These are phyloP conservation scores for Hemisphaericaspora subhashii DNA, from an alignment of 1,139 yeast species.

Conservation along the genomic window DNA sequence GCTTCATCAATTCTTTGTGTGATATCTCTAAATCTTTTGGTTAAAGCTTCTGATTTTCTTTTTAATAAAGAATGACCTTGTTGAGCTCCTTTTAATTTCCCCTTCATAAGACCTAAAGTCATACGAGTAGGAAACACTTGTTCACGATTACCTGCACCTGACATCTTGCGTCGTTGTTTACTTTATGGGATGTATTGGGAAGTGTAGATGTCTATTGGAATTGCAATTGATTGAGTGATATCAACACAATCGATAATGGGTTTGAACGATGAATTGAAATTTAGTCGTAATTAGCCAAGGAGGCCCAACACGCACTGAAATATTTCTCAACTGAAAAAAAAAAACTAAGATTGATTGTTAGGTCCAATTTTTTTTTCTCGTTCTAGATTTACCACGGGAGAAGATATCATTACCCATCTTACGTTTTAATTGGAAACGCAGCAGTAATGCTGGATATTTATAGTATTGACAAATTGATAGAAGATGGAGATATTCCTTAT, in stretches of 20 bases:
- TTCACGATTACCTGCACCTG: conserved; percentile 63
- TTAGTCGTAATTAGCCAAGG: too few species aligned
- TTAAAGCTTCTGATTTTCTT: conserved; percentile 94
- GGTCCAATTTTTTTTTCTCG: too few species aligned
- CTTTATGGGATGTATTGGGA: neutral
- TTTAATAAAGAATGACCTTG: conserved; percentile 93
- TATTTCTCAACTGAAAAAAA: too few species aligned
- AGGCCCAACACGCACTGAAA: too few species aligned
- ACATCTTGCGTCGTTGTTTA: conserved; percentile 25
- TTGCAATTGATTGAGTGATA: neutral
- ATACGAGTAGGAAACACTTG: conserved; percentile 95
- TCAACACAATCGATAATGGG: too few species aligned
- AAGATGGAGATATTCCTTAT: conserved; percentile 37
- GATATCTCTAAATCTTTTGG: conserved; percentile 93
- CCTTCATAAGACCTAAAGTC: conserved; percentile 94
- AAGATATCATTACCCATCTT: neutral
- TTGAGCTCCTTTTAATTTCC: conserved; percentile 94
- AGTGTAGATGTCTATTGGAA: too few species aligned
- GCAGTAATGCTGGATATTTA: conserved; percentile 8
- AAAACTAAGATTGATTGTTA: too few species aligned
- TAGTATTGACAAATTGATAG: conserved; percentile 21
- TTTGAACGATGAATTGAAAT: too few species aligned
- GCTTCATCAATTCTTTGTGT: conserved; percentile 94
- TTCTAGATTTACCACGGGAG: too few species aligned
- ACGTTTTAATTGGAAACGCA: neutral